Evolutionary conservation across 2,329 filamentous ascomycete species (phyloP).

Genomic region (Mycosphaerella arachidis): DNA sequence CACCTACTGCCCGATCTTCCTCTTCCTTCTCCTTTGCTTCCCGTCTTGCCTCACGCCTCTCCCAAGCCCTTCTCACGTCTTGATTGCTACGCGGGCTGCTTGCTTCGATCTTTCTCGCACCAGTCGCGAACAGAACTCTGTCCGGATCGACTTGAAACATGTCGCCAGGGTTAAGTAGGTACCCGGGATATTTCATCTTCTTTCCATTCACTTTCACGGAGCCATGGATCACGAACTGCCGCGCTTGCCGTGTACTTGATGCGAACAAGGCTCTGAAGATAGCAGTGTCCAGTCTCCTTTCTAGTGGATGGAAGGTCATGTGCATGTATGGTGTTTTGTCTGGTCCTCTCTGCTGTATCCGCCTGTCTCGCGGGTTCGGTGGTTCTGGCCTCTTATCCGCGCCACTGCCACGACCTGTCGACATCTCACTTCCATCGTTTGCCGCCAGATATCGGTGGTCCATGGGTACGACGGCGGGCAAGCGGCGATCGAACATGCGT

Average conservation of each 20-base stretch:
- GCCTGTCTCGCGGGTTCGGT: constrained; percentile 5
- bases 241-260: constrained; percentile 84
- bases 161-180: constrained; percentile 92
- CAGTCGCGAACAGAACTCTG: constrained; percentile 82
- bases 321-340: constrained; percentile 81
- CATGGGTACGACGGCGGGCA: constrained; percentile 82
- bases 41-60: constrained; percentile 22
- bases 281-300: constrained; percentile 88
- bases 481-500: constrained; percentile 79
- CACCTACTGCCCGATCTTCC: constrained; percentile 10
- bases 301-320: constrained; percentile 89
- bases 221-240: constrained; percentile 91
- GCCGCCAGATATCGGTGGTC: constrained; percentile 71
- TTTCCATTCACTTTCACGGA: constrained; percentile 94
- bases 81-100: constrained; percentile 25
- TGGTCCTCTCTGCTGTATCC: constrained; percentile 11
- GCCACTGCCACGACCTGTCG: constrained; percentile 78
- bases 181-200: constrained; percentile 91
- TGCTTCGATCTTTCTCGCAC: constrained; percentile 49
- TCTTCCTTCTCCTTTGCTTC: constrained; percentile 16
- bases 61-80: constrained; percentile 14
- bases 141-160: constrained; percentile 96
- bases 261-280: constrained; percentile 92
- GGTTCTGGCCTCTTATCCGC: constrained; percentile 35
- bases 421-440: constrained; percentile 77